Conservation (phyloP, 202 grass and related monocot genomes). For the Zizania palustris region DNA sequence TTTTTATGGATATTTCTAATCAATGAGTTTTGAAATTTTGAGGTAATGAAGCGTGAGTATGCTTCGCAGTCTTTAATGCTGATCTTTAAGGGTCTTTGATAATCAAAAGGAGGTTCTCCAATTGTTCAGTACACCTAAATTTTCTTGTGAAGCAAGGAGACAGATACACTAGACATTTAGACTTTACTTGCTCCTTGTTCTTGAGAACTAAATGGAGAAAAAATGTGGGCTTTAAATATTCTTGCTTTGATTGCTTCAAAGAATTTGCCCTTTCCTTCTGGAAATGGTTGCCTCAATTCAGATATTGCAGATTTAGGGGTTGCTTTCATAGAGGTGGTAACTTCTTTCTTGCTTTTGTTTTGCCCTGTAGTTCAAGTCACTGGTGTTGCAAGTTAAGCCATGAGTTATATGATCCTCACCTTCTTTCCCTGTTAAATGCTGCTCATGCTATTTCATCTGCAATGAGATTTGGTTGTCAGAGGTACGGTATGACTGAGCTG, state of each 20-base stretch:
- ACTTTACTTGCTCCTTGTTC: conserved; percentile 14
- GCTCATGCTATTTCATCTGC: conserved; percentile 17
- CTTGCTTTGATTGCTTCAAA: conserved; percentile 39
- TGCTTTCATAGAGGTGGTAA: conserved; percentile 12
- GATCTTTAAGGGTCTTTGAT: not conserved
- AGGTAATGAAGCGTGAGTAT: not conserved
- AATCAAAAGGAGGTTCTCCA: conserved; percentile 8
- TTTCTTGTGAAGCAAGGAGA: conserved; percentile 48
- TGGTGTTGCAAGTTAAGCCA: not conserved
- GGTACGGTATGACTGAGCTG: not conserved
- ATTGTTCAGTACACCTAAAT: not conserved
- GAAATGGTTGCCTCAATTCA: not conserved
- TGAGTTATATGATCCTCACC: not conserved
- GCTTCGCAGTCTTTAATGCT: not conserved
- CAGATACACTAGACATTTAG: not conserved
- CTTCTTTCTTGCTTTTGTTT: conserved; percentile 23
- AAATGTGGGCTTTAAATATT: not conserved
- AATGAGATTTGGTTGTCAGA: not conserved
- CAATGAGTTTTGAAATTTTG: not conserved
- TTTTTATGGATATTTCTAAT: not conserved
- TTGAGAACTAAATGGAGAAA: not conserved
- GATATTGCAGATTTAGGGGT: not conserved
- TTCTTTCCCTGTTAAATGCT: not conserved
- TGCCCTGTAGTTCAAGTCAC: conserved; percentile 29
- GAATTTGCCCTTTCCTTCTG: conserved; percentile 29